phyloP scores from a whole-genome alignment of 2,329 filamentous ascomycete species.

The Aspergillus cejpii region DNA sequence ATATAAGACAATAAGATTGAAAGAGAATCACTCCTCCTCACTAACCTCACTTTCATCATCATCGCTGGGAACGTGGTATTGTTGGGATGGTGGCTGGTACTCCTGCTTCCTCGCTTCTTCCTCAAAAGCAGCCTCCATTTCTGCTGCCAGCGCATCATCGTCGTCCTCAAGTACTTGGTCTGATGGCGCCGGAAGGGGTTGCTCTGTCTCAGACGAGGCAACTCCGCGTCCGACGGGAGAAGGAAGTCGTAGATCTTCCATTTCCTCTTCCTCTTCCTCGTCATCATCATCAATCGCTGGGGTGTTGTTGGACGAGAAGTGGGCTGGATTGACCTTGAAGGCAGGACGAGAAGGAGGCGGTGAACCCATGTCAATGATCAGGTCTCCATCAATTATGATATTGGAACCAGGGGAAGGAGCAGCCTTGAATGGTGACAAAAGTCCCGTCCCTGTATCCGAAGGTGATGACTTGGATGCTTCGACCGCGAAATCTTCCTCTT shows the following conservation, averaged over 20 bases:
- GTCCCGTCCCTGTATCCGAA: constrained; percentile 29
- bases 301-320: constrained; percentile 40
- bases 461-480: constrained; percentile 21
- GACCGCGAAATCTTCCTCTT: constrained; percentile 15
- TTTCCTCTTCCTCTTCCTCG: constrained; percentile 36
- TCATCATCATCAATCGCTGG: constrained; percentile 31
- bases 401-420: constrained; percentile 36
- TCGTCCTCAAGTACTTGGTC: constrained; percentile 33
- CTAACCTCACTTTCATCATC: constrained; percentile 60
- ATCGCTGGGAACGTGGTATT: constrained; percentile 40
- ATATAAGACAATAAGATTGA: constrained; percentile 1
- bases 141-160: constrained; percentile 52
- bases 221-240: constrained; percentile 30
- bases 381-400: constrained; percentile 42
- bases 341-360: constrained; percentile 36
- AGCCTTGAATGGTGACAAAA: constrained; percentile 27
- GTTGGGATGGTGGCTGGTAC: constrained; percentile 26
- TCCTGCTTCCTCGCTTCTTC: constrained; percentile 38
- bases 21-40: constrained; percentile 52
- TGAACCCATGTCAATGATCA: constrained; percentile 47
- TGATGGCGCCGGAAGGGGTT: constrained; percentile 11
- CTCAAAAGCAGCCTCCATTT: constrained; percentile 52
- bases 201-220: constrained; percentile 11
- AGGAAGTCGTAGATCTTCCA: constrained; percentile 34
- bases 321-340: constrained; percentile 37